Evolutionary conservation across 106 monocot genomes (phyloP).

Genomic region (Apostasia shenzhenica): DNA sequence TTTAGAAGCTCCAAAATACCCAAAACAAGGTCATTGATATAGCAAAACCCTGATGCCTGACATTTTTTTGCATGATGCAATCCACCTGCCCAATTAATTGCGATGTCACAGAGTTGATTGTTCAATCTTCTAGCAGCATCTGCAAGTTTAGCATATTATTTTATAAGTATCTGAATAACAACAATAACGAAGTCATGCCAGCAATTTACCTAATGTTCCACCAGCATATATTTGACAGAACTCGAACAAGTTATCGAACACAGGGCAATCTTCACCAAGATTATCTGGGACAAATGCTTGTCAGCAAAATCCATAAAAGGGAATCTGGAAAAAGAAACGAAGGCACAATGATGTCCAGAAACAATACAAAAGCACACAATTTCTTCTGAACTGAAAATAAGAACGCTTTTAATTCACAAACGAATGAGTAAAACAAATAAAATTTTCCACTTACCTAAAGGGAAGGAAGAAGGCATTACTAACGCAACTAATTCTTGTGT

Average conservation of each 20-base stretch:
- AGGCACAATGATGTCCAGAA: too few species aligned
- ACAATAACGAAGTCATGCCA: background rate
- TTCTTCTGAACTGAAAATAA: too few species aligned
- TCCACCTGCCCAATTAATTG: conserved; percentile 98
- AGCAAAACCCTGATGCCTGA: conserved; percentile 95
- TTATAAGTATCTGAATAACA: conserved; percentile 14
- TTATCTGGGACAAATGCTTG: conserved; percentile 48
- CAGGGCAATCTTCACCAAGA: conserved; percentile 96
- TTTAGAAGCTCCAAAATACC: conserved; percentile 97
- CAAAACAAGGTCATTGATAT: conserved; percentile 94
- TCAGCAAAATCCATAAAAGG: conserved; percentile 9
- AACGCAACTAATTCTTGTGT: too few species aligned
- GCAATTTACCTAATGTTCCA: conserved; percentile 74
- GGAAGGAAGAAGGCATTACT: too few species aligned
- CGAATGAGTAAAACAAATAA: too few species aligned
- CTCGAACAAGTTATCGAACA: conserved; percentile 96
- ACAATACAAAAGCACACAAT: too few species aligned
- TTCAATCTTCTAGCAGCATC: conserved; percentile 95
- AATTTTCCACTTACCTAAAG: too few species aligned
- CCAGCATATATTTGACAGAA: conserved; percentile 99
- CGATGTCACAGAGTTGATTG: conserved; percentile 82
- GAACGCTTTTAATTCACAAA: too few species aligned
- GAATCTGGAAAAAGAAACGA: background rate
- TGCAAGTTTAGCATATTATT: conserved; percentile 14
- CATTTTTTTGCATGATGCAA: conserved; percentile 98